Conservation (phyloP, 495 filamentous ascomycete species). For the Podospora anserina region DNA sequence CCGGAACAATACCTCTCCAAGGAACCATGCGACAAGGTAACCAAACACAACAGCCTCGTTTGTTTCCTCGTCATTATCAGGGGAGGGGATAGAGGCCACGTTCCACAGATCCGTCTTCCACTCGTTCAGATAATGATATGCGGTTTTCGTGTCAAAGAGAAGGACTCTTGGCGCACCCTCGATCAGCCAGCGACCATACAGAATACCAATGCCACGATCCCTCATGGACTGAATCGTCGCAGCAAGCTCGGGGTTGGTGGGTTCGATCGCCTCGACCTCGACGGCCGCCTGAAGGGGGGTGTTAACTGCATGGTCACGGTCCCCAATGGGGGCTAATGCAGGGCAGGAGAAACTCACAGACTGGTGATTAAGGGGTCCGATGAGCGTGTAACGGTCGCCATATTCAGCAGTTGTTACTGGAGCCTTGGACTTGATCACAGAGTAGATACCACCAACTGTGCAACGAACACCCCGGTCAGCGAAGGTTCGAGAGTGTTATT, state of each 20-base stretch:
- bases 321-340: not conserved
- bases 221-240: conserved; percentile 86
- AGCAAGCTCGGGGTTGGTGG: conserved; percentile 73
- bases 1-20: conserved; percentile 59
- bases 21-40: conserved; percentile 95
- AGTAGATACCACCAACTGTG: conserved; percentile 95
- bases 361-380: conserved; percentile 86
- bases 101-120: conserved; percentile 98
- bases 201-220: conserved; percentile 79
- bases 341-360: conserved; percentile 59
- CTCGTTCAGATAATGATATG: conserved; percentile 86
- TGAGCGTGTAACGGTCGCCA: conserved; percentile 93
- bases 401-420: conserved; percentile 97
- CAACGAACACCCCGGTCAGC: conserved; percentile 13
- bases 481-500: not conserved
- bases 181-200: conserved; percentile 97
- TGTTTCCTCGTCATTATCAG: conserved; percentile 87
- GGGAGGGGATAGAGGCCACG: conserved; percentile 84
- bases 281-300: conserved; percentile 66
- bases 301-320: conserved; percentile 4
- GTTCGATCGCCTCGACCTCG: conserved; percentile 89
- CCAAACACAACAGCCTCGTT: conserved; percentile 98
- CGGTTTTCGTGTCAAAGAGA: conserved; percentile 91
- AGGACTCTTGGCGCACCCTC: conserved; percentile 92
- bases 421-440: conserved; percentile 97